Percentiles rank a stretch among this genome's conserved stretches.
Evolutionary conservation across 306 rosid genomes (phyloP).

Genomic region (Pachyrhizus erosus): DNA sequence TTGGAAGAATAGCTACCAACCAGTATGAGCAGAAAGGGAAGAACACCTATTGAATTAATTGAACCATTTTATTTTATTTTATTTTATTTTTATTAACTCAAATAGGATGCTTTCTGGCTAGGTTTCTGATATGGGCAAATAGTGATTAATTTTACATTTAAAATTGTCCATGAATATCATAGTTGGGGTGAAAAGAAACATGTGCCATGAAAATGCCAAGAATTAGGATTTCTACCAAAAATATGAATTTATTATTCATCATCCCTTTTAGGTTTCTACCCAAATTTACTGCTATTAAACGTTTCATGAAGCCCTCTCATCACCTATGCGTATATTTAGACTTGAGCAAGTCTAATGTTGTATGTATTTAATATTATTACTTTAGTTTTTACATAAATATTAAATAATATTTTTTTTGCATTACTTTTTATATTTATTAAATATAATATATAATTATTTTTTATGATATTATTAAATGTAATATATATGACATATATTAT

Average conservation of each 20-base stretch:
- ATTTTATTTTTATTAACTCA: too few relatives aligned
- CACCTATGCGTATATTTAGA: too few relatives aligned
- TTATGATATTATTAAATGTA: too few relatives aligned
- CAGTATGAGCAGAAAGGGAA: too few relatives aligned
- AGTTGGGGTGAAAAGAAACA: constrained; percentile 25
- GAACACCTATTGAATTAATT: neutral
- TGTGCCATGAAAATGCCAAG: neutral
- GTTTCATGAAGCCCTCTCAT: neutral
- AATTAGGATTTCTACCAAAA: neutral
- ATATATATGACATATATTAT: too few relatives aligned
- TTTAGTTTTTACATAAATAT: too few relatives aligned
- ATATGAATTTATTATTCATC: neutral
- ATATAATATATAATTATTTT: too few relatives aligned
- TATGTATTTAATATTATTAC: too few relatives aligned
- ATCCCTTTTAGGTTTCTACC: neutral
- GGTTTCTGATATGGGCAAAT: neutral
- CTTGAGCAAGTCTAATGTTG: too few relatives aligned
- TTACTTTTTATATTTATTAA: too few relatives aligned
- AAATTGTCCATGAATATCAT: neutral
- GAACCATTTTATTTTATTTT: neutral
- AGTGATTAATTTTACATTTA: neutral
- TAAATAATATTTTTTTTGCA: too few relatives aligned
- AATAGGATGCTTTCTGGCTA: neutral
- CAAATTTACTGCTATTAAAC: neutral
- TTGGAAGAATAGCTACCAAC: neutral